Conservation (phyloP, 495 filamentous ascomycete species). For the Schizothecium vesticola region DNA sequence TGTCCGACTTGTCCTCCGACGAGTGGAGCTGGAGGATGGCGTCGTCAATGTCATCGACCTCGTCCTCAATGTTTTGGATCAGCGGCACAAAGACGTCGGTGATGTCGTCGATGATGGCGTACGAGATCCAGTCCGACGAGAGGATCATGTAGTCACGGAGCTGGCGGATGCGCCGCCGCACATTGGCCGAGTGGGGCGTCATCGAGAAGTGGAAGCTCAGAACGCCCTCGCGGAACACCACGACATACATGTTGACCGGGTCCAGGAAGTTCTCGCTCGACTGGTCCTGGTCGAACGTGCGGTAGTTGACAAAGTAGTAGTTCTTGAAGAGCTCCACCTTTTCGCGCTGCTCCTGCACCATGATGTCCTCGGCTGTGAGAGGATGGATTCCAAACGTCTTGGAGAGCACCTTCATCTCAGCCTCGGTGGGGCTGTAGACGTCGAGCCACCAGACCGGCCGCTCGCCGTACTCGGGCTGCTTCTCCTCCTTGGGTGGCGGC, state of each 20-base stretch:
- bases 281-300: slow-evolving; percentile 90
- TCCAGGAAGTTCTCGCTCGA: slow-evolving; percentile 84
- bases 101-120: slow-evolving; percentile 96
- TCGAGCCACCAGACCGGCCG: slow-evolving; percentile 96
- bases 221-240: slow-evolving; percentile 93
- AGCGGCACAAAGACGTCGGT: slow-evolving; percentile 91
- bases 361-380: slow-evolving; percentile 90
- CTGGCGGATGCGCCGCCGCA: slow-evolving; percentile 86
- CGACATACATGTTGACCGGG: slow-evolving; percentile 94
- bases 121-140: slow-evolving; percentile 95
- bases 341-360: slow-evolving; percentile 93
- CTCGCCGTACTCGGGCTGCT: slow-evolving; percentile 71
- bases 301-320: slow-evolving; percentile 98
- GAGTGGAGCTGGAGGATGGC: slow-evolving; percentile 73
- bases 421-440: slow-evolving; percentile 80
- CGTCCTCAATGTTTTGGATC: slow-evolving; percentile 81
- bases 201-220: slow-evolving; percentile 93
- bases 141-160: slow-evolving; percentile 90
- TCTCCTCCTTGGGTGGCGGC: slow-evolving; percentile 17
- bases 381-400: slow-evolving; percentile 95
- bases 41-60: slow-evolving; percentile 86
- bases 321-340: slow-evolving; percentile 96
- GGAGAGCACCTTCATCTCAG: slow-evolving; percentile 85
- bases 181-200: slow-evolving; percentile 91
- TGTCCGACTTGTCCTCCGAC: slow-evolving; percentile 33